Evolutionary conservation across 306 rosid species (phyloP).

Genomic region (Crotalaria pallida): DNA sequence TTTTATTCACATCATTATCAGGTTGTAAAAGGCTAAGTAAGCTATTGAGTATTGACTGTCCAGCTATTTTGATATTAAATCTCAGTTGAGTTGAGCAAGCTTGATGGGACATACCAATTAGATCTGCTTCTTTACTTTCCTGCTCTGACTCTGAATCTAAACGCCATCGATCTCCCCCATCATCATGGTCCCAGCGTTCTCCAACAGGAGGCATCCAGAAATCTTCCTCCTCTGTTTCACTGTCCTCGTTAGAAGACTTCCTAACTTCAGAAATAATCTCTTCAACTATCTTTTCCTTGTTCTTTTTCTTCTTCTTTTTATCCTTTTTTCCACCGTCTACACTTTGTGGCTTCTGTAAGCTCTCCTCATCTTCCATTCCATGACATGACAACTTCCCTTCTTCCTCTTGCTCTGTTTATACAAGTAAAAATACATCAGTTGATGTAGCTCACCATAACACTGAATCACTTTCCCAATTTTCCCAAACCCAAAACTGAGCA

Average conservation of each 20-base stretch:
- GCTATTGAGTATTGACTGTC: not conserved
- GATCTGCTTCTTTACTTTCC: constrained; percentile 44
- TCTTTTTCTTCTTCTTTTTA: constrained; percentile 25
- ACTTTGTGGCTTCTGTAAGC: constrained; percentile 29
- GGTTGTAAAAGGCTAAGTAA: not conserved
- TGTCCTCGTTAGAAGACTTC: constrained; percentile 38
- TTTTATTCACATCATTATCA: too few species aligned
- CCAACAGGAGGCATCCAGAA: constrained; percentile 89
- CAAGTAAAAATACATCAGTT: constrained; percentile 1
- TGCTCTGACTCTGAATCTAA: constrained; percentile 57
- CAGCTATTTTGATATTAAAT: not conserved
- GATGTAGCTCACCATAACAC: too few species aligned
- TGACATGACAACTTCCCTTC: constrained; percentile 29
- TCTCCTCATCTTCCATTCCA: constrained; percentile 38
- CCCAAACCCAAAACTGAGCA: constrained; percentile 3
- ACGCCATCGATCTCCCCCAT: constrained; percentile 79
- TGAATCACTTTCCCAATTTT: too few species aligned
- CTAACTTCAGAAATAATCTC: constrained; percentile 44
- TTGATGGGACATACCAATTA: constrained; percentile 38
- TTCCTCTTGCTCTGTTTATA: constrained; percentile 65
- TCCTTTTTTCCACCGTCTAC: constrained; percentile 34
- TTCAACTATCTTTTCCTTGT: constrained; percentile 33
- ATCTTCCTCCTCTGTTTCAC: constrained; percentile 52
- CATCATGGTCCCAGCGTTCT: constrained; percentile 85
- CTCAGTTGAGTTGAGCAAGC: constrained; percentile 9